Percentiles rank a stretch among this genome's conserved stretches.
Conservation (phyloP, 768 basidiomycete genomes). For the Chalciporus piperatus region DNA sequence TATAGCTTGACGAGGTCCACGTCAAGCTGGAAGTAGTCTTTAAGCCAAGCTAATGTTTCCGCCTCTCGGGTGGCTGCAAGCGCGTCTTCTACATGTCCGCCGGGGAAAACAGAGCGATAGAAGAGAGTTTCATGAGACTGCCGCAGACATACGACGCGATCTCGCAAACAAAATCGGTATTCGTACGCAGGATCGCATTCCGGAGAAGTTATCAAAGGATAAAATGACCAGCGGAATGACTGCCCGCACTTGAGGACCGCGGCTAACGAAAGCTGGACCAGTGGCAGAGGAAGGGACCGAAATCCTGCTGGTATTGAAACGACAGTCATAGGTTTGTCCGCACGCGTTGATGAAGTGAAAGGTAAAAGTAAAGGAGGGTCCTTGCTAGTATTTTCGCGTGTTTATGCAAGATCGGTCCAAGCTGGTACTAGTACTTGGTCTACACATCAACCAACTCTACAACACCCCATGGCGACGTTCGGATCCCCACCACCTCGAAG, state of each 20-base stretch:
- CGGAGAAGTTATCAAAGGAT: slow-evolving; percentile 36
- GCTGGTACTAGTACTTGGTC: neutral
- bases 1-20: slow-evolving; percentile 72
- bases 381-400: slow-evolving; percentile 7
- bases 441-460: slow-evolving; percentile 4
- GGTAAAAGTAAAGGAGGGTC: neutral
- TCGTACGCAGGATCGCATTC: slow-evolving; percentile 44
- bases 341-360: too few species aligned
- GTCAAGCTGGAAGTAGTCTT: slow-evolving; percentile 87
- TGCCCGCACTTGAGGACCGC: slow-evolving; percentile 82
- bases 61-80: slow-evolving; percentile 42
- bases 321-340: slow-evolving; percentile 17
- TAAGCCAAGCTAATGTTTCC: slow-evolving; percentile 72
- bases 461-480: slow-evolving; percentile 43
- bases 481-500: slow-evolving; percentile 60
- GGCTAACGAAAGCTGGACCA: slow-evolving; percentile 72
- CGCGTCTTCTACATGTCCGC: slow-evolving; percentile 30
- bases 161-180: slow-evolving; percentile 75
- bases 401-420: neutral
- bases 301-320: slow-evolving; percentile 40
- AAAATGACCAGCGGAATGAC: slow-evolving; percentile 77
- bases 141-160: slow-evolving; percentile 81
- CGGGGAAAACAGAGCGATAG: slow-evolving; percentile 70
- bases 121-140: slow-evolving; percentile 63
- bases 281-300: slow-evolving; percentile 54